phyloP scores from a whole-genome alignment of 495 filamentous ascomycete species.

The Penicillium goetzii region DNA sequence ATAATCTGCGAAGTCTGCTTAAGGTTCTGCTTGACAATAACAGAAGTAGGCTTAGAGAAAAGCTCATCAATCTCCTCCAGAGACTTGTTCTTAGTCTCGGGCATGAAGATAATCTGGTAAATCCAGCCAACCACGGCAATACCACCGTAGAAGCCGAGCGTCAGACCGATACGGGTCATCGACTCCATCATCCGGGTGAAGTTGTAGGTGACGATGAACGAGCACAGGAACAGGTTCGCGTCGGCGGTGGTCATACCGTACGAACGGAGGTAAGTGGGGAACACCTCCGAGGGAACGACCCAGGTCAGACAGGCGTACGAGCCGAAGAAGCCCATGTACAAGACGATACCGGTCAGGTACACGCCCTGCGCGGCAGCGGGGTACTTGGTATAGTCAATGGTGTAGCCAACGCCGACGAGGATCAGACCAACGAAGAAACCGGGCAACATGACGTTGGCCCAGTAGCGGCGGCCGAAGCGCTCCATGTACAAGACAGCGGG shows the following conservation, averaged over 20 bases:
- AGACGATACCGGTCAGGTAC: constrained; percentile 60
- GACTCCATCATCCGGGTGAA: constrained; percentile 61
- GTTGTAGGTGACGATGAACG: constrained; percentile 67
- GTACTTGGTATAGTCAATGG: constrained; percentile 43
- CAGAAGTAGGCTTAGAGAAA: constrained; percentile 58
- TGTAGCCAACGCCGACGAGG: constrained; percentile 59
- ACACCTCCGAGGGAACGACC: constrained; percentile 63
- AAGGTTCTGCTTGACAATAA: constrained; percentile 55
- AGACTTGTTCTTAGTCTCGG: constrained; percentile 66
- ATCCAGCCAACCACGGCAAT: constrained; percentile 61
- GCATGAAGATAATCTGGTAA: constrained; percentile 65
- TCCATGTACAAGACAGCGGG: constrained; percentile 66
- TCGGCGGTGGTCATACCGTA: constrained; percentile 64
- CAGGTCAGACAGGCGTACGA: constrained; percentile 66
- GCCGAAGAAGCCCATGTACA: constrained; percentile 67
- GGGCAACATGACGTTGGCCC: constrained; percentile 63
- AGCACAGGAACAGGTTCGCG: constrained; percentile 60
- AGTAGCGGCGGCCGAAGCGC: constrained; percentile 60
- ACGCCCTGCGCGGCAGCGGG: constrained; percentile 48
- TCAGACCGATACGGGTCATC: constrained; percentile 59
- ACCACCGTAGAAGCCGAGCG: constrained; percentile 64
- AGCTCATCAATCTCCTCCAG: constrained; percentile 64
- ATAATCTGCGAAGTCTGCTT: constrained; percentile 43
- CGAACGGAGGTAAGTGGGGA: constrained; percentile 61
- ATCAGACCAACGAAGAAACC: constrained; percentile 64